Conservation (phyloP, 148 eudicot species). For the Rhododendron simsii region DNA sequence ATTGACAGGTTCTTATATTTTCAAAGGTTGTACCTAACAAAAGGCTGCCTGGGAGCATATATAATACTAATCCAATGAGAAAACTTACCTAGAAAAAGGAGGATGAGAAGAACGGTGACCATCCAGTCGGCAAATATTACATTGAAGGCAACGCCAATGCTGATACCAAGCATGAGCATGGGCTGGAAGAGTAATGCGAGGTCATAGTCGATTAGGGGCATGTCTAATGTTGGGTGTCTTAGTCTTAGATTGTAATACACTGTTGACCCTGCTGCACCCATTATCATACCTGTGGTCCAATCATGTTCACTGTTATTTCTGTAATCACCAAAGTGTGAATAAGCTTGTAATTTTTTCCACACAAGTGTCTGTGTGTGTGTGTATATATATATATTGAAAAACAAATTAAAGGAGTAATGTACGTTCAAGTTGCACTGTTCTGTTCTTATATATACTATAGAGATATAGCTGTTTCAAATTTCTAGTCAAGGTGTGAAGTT, state of each 20-base stretch:
- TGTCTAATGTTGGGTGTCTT: slow-evolving; percentile 58
- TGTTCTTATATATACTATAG: not conserved
- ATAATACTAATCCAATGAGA: slow-evolving; percentile 28
- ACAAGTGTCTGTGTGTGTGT: too few relatives aligned
- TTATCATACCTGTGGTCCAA: slow-evolving; percentile 54
- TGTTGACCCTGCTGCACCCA: slow-evolving; percentile 68
- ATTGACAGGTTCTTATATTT: not conserved
- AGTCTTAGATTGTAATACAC: slow-evolving; percentile 51
- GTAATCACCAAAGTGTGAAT: not conserved
- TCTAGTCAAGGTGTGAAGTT: not conserved
- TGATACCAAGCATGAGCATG: slow-evolving; percentile 75
- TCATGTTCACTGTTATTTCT: not conserved
- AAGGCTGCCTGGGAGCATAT: slow-evolving; percentile 30
- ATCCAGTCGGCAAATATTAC: slow-evolving; percentile 74
- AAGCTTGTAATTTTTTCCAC: too few relatives aligned
- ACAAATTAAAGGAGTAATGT: too few relatives aligned
- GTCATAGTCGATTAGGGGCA: slow-evolving; percentile 68
- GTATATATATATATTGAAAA: too few relatives aligned
- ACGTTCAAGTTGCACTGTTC: not conserved
- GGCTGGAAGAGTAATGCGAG: slow-evolving; percentile 65
- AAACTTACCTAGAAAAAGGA: slow-evolving; percentile 47
- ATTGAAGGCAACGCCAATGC: slow-evolving; percentile 62
- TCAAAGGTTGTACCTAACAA: slow-evolving; percentile 24
- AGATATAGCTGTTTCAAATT: not conserved
- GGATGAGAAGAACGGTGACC: slow-evolving; percentile 63